A percentile compares a stretch with the other conserved stretches of the same genome.
Conservation (phyloP, 768 basidiomycete species). For the Naganishia antarctica region DNA sequence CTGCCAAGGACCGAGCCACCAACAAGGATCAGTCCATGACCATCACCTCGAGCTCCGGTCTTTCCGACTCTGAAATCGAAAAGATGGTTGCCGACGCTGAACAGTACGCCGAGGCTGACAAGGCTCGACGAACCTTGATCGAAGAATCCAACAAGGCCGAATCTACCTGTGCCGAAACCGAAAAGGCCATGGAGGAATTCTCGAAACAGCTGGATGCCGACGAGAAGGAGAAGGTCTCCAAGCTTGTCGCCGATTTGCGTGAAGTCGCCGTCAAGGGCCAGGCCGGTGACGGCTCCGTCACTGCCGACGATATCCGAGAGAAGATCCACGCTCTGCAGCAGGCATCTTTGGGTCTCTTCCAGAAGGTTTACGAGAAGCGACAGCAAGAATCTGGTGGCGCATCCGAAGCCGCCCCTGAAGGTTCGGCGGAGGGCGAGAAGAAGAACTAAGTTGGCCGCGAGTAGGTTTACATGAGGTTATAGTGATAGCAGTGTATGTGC, state of each 20-base stretch:
- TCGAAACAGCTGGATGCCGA: conserved; percentile 88
- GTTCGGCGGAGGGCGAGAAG: conserved; percentile 59
- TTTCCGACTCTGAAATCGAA: conserved; percentile 94
- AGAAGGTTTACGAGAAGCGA: conserved; percentile 92
- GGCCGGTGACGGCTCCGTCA: conserved; percentile 71
- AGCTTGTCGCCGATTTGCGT: conserved; percentile 78
- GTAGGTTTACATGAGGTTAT: not conserved
- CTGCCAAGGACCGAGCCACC: conserved; percentile 67
- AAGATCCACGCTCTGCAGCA: conserved; percentile 83
- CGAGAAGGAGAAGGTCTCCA: conserved; percentile 90
- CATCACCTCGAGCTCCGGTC: conserved; percentile 92
- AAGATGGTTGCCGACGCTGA: conserved; percentile 94
- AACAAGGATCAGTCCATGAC: conserved; percentile 59
- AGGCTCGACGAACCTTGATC: conserved; percentile 76
- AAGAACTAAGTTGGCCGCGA: conserved; percentile 67
- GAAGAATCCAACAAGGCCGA: conserved; percentile 97
- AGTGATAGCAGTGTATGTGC: not conserved
- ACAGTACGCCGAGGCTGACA: conserved; percentile 87
- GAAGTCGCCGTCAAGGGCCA: conserved; percentile 87
- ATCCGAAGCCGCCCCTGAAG: conserved; percentile 52
- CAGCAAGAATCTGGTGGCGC: conserved; percentile 56
- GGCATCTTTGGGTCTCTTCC: conserved; percentile 93
- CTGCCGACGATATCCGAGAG: conserved; percentile 79
- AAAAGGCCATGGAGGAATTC: conserved; percentile 98
- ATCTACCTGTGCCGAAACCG: conserved; percentile 86